Conservation (phyloP, 495 filamentous ascomycete species). For the Talaromyces nanjingensis region DNA sequence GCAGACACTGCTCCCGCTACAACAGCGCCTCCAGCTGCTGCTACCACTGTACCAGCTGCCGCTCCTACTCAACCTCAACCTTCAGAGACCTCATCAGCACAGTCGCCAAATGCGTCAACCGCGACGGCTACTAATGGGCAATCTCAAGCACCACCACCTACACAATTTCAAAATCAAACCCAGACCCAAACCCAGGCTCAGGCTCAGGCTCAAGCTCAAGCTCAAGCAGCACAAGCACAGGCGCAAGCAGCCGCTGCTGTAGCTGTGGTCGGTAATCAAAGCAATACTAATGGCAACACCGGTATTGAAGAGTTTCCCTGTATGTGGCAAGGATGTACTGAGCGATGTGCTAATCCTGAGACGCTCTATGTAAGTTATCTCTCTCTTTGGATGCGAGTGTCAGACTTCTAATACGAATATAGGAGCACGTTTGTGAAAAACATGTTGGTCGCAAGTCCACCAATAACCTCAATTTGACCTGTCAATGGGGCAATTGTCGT, state of each 20-base stretch:
- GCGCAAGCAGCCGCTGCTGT: constrained; percentile 27
- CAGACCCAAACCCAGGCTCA: constrained; percentile 16
- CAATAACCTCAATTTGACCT: constrained; percentile 96
- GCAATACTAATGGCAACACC: constrained; percentile 20
- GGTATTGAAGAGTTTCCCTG: constrained; percentile 60
- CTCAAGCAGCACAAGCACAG: constrained; percentile 15
- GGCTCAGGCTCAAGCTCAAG: constrained; percentile 15
- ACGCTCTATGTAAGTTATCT: constrained; percentile 74
- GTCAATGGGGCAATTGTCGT: constrained; percentile 92
- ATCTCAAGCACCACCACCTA: not conserved
- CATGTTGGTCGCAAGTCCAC: constrained; percentile 98
- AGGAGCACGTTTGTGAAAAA: constrained; percentile 98
- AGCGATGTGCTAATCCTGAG: constrained; percentile 74
- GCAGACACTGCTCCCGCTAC: constrained; percentile 5
- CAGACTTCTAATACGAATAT: constrained; percentile 14
- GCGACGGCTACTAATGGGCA: not conserved
- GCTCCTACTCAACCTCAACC: constrained; percentile 1
- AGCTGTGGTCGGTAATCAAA: constrained; percentile 32
- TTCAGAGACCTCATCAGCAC: not conserved
- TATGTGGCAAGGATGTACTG: constrained; percentile 80
- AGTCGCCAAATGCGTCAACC: constrained; percentile 3
- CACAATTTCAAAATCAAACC: not conserved
- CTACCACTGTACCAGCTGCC: constrained; percentile 24
- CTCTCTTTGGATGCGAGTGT: constrained; percentile 7
- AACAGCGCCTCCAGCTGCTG: constrained; percentile 1